These are phyloP conservation scores for Rhodocollybia butyracea DNA, from an alignment of 768 basidiomycete genomes.

Conservation along the genomic window DNA sequence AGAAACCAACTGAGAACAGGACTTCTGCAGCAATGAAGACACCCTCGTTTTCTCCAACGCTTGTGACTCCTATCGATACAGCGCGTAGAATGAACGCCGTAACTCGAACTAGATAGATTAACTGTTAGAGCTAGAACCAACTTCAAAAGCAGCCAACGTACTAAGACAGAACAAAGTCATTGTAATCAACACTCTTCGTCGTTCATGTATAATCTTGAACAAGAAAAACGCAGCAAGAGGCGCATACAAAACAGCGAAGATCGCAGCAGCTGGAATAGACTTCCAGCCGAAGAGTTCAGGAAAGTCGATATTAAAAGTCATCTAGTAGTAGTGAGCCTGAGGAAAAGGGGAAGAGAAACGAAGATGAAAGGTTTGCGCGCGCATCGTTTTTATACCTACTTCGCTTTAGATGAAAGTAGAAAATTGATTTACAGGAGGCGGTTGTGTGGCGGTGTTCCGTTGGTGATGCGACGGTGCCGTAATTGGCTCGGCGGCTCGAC, in stretches of 20 bases:
- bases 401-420: too few relatives aligned
- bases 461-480: too few relatives aligned
- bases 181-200: constrained; percentile 21
- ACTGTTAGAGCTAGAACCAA: not conserved
- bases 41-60: constrained; percentile 26
- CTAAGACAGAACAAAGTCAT: constrained; percentile 24
- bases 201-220: constrained; percentile 14
- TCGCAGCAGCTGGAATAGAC: constrained; percentile 18
- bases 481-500: too few relatives aligned
- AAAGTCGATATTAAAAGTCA: too few relatives aligned
- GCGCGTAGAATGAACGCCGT: constrained; percentile 39
- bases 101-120: constrained; percentile 33
- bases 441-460: too few relatives aligned
- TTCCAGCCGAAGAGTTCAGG: constrained; percentile 14
- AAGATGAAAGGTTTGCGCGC: too few relatives aligned
- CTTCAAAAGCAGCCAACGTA: constrained; percentile 8
- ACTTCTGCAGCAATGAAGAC: constrained; percentile 35
- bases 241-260: constrained; percentile 25
- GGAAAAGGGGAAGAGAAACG: too few relatives aligned
- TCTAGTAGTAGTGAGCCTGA: too few relatives aligned
- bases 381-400: too few relatives aligned
- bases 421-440: too few relatives aligned
- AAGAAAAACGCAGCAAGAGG: constrained; percentile 20
- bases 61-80: constrained; percentile 25
- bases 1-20: constrained; percentile 39